phyloP scores from a whole-genome alignment of 73 alveolate genomes.

The Paramecium primaurelia region DNA sequence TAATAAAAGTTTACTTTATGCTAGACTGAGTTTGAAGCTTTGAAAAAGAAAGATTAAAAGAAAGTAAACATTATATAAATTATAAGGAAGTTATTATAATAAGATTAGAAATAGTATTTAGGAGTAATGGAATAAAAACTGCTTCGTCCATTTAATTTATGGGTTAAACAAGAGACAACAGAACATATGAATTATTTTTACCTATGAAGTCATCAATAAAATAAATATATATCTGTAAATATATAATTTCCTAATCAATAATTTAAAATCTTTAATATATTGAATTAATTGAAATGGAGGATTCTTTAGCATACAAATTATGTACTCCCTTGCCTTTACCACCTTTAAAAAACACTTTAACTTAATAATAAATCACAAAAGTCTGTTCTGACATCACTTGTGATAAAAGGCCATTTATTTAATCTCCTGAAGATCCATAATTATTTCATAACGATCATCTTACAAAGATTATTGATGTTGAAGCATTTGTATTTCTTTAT shows the following conservation, averaged over 20 bases:
- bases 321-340: slow-evolving; percentile 8
- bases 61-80: neutral
- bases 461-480: neutral
- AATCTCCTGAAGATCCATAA: neutral
- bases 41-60: neutral
- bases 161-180: neutral
- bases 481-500: neutral
- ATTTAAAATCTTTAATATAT: neutral
- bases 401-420: slow-evolving; percentile 30
- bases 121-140: neutral
- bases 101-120: neutral
- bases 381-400: slow-evolving; percentile 34
- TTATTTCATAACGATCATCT: neutral
- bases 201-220: neutral
- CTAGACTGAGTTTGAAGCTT: slow-evolving; percentile 30
- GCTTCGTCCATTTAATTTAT: neutral
- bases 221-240: neutral
- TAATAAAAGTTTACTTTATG: neutral
- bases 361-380: neutral
- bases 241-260: neutral
- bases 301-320: slow-evolving; percentile 41
- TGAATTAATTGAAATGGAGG: slow-evolving; percentile 20
- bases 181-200: neutral
- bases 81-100: neutral
- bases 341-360: neutral